Evolutionary conservation across 1,284 basidiomycete species (phyloP), one percentile per base, ranked within the genome.

Genomic region (Apiotrichum sp.): DNA sequence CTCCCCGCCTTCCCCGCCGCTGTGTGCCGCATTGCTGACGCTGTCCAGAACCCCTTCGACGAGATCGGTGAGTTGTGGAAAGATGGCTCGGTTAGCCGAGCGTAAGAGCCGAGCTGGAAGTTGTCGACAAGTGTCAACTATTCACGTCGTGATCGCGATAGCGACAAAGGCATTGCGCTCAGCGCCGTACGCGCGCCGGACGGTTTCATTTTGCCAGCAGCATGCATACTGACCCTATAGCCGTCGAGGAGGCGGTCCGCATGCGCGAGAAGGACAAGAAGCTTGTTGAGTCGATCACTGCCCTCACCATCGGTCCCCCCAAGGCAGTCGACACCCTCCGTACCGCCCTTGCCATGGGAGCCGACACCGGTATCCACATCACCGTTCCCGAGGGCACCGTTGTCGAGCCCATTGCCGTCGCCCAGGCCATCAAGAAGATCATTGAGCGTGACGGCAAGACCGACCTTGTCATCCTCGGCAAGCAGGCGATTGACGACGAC

Each of bases 401-500:
- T 43, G 73, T 76, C 41, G 75, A 77, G 62, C 75, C 75, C 45
- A 70, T 77, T 52, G 66, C 67, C 16, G 73, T 74, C 47, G 74
- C 72, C n/a, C 64, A 69, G 49, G 92, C 93, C 43, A 90, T 98
- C 60, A 82, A 83, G 52, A 86, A 87, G 5, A 68, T 95, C 61
- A 86, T 97, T 56, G 82, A 86, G 57, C 83, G 83, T 39, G 59
- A 59, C 31, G 61, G 59, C 40, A 82, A 82, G 59, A 76, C 74
- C 49, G 93, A 98, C 68, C 68, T 98, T 56, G 86, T 98, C 53
- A 93, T 98, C 62, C 82, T 97, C 78, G 95, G 96, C n/a, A 98
- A 98, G 78, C 95, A 98, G 77, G 88, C 95, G 10, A 98, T 98
- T 66, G 95, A 98, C 77, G 93, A 96, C 67, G 95, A 98, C 75